Percentiles rank a stretch among this genome's conserved stretches.
phyloP scores from a whole-genome alignment of 106 monocot genomes.

The Dendrobium catenatum region DNA sequence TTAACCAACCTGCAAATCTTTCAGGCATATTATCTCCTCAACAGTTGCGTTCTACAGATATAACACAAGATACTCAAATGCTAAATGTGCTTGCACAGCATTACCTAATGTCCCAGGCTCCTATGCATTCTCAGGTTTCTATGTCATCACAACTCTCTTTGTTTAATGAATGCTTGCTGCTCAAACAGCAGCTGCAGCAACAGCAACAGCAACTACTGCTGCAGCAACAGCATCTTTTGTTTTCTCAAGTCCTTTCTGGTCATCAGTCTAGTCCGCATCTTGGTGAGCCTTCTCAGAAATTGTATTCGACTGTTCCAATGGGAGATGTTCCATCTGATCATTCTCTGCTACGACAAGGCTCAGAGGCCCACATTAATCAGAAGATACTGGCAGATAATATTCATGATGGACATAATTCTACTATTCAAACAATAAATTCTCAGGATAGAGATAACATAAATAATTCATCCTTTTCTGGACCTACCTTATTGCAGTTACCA shows the following conservation, averaged over 20 bases:
- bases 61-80: slow-evolving; percentile 58
- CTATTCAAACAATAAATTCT: slow-evolving; percentile 16
- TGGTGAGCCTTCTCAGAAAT: slow-evolving; percentile 30
- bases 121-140: slow-evolving; percentile 42
- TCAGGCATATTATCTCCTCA: slow-evolving; percentile 32
- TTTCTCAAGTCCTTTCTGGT: slow-evolving; percentile 56
- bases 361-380: slow-evolving; percentile 31
- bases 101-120: slow-evolving; percentile 49
- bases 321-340: slow-evolving; percentile 22
- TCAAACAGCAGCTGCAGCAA: slow-evolving; percentile 49
- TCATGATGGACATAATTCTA: slow-evolving; percentile 14
- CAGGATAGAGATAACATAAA: slow-evolving; percentile 17
- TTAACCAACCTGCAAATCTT: slow-evolving; percentile 25
- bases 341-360: slow-evolving; percentile 22
- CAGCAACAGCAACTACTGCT: slow-evolving; percentile 21
- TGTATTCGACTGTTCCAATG: slow-evolving; percentile 16
- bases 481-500: slow-evolving; percentile 24
- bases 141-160: slow-evolving; percentile 42
- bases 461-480: slow-evolving; percentile 10
- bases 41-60: slow-evolving; percentile 46
- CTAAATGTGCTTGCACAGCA: slow-evolving; percentile 62
- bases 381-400: slow-evolving; percentile 18
- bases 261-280: slow-evolving; percentile 34
- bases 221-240: slow-evolving; percentile 45
- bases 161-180: slow-evolving; percentile 45